A percentile compares a stretch with the other conserved stretches of the same genome.
Conservation (phyloP, 148 eudicot genomes). For the Vaccinium corymbosum region DNA sequence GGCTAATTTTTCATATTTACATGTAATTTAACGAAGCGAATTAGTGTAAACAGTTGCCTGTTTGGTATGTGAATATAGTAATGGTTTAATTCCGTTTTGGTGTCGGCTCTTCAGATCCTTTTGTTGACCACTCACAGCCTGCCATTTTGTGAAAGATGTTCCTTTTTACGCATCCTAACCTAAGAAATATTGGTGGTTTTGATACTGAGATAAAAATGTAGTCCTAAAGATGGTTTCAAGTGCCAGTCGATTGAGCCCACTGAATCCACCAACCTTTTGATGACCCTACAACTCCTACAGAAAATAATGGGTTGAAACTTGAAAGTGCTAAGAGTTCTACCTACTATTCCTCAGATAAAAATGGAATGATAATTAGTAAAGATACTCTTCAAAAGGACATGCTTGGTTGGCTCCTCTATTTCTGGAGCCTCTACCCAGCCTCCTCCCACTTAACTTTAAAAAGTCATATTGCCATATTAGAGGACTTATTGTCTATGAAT, state of each 20-base stretch:
- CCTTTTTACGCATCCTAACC: background rate
- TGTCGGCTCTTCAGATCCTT: background rate
- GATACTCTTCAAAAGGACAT: slow-evolving; percentile 25
- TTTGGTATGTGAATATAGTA: background rate
- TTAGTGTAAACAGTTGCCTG: no score
- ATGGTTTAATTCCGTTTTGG: background rate
- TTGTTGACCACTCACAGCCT: background rate
- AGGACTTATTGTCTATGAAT: slow-evolving; percentile 19
- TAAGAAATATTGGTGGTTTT: background rate
- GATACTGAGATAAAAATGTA: background rate
- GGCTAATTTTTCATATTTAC: no score
- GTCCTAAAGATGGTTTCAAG: no score
- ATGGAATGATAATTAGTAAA: background rate
- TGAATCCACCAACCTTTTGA: slow-evolving; percentile 10
- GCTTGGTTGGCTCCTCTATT: slow-evolving; percentile 32
- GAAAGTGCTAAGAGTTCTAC: background rate
- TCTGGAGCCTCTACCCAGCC: no score
- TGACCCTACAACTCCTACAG: slow-evolving; percentile 26
- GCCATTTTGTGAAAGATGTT: background rate
- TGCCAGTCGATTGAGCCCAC: slow-evolving; percentile 2
- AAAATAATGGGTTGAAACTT: slow-evolving; percentile 17
- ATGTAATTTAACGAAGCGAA: no score
- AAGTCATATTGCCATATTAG: slow-evolving; percentile 13
- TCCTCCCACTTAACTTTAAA: slow-evolving; percentile 11
- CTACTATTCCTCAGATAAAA: no score